Conservation (phyloP, 257 asterid species). For the Nicotiana obtusifolia region DNA sequence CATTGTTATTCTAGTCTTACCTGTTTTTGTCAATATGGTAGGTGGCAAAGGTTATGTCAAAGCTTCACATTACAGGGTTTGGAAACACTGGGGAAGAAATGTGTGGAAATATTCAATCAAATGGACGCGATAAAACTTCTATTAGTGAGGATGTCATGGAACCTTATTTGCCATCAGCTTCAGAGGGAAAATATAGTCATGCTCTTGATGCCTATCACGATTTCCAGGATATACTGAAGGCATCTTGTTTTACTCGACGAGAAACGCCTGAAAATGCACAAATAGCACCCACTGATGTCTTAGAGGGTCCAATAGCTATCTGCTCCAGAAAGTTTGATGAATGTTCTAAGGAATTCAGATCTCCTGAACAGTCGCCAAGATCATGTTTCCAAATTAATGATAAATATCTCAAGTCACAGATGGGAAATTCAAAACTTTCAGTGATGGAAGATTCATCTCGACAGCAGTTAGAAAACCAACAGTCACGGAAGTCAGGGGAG, state of each 20-base stretch:
- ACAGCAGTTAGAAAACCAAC: not conserved
- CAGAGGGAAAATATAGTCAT: not conserved
- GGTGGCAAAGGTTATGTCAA: constrained; percentile 46
- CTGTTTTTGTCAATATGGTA: constrained; percentile 14
- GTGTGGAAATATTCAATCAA: constrained; percentile 22
- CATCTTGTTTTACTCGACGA: not conserved
- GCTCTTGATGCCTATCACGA: constrained; percentile 7
- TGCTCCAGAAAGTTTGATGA: not conserved
- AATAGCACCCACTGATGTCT: constrained; percentile 1
- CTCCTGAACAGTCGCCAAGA: not conserved
- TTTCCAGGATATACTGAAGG: not conserved
- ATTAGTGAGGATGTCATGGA: constrained; percentile 16
- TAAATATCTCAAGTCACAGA: not conserved
- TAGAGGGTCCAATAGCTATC: not conserved
- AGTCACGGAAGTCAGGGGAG: constrained; percentile 15
- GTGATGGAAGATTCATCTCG: not conserved
- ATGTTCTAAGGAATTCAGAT: not conserved
- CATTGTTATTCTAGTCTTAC: not conserved
- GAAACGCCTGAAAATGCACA: not conserved
- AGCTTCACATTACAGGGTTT: constrained; percentile 33
- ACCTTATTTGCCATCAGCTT: constrained; percentile 13
- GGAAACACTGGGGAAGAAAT: constrained; percentile 25
- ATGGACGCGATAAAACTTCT: constrained; percentile 20
- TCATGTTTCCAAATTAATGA: constrained; percentile 2
- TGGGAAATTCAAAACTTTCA: not conserved